Evolutionary conservation across 352 stramenopile genomes (phyloP), one percentile per base, ranked within the genome.

Genomic region (Aphanomyces cochlioides): DNA sequence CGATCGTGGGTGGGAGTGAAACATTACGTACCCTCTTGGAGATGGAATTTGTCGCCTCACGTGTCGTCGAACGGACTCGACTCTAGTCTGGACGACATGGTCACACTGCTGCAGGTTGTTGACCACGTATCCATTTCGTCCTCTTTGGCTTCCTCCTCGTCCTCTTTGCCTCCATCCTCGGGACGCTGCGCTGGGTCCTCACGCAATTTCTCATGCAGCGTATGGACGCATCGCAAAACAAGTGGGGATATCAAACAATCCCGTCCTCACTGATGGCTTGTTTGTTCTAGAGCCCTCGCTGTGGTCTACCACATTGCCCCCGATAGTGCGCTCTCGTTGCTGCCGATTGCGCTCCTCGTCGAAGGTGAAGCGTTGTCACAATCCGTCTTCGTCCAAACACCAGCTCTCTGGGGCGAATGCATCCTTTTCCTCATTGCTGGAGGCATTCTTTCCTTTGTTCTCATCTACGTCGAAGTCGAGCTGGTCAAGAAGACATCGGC

Each of bases 231-330:
- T 76, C 73, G 13, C 73, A 74, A 1, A 85, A 89, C 67, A 85
- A 83, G 37, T 69, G 36, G 7, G 4, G 4, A 0, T 65, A 15
- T 36, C 36, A 12, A 7, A 10, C 38, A 8, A 21, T 41, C 36
- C 56, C 36, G 10, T 59, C 36, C 36, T 19, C 28, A 7, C 7
- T 13, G 17, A 37, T 7, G 21, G 40, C 53, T 28, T 67, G 36
- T 67, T 65, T 7, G 15, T 53, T 36, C 7, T 69, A 76, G 39
- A 56, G 87, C 91, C 47, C 76, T 95, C 37, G 78, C 85, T 0
- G 84, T 92, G n/a, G 84, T 93, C 19, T 91, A 91, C 75, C 88
- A 90, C 73, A 91, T 93, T 47, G 90, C 86, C 4, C 86, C 88
- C 0, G 81, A 83, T 4, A 90, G 84, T 54, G 86, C 87, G 4